Percentiles rank a stretch among this genome's conserved stretches.
Evolutionary conservation across 75 land plant species (phyloP).

Genomic region (Selaginella moellendorffii): DNA sequence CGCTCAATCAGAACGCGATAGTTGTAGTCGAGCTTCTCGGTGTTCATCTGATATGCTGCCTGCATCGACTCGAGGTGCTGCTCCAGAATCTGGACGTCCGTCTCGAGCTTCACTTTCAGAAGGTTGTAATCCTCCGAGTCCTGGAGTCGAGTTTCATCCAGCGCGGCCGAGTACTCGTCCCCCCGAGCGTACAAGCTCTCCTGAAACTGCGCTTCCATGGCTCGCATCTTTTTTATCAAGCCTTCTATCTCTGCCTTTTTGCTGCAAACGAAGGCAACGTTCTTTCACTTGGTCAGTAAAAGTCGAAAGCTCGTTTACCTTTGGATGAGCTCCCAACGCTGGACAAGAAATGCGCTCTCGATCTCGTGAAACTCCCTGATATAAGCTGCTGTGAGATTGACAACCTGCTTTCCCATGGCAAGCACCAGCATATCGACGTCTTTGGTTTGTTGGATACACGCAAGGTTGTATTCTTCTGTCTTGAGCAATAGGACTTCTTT

Average conservation of each 20-base stretch:
- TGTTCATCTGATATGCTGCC: slow-evolving; percentile 14
- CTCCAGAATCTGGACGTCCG: slow-evolving; percentile 23
- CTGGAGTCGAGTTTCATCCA: slow-evolving; percentile 13
- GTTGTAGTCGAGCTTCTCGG: slow-evolving; percentile 29
- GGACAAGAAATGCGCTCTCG: slow-evolving; percentile 19
- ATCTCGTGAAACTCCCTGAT: slow-evolving; percentile 12
- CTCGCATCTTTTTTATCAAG: slow-evolving; percentile 16
- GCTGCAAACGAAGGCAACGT: not conserved
- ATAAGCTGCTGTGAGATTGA: slow-evolving; percentile 8
- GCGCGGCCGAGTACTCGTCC: slow-evolving; percentile 15
- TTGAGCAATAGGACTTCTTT: slow-evolving; percentile 12
- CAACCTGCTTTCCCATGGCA: slow-evolving; percentile 17
- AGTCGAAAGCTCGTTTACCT: slow-evolving; percentile 16
- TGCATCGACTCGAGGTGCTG: slow-evolving; percentile 26
- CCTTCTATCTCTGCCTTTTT: slow-evolving; percentile 21
- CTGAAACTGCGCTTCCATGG: slow-evolving; percentile 17
- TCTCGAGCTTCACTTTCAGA: slow-evolving; percentile 22
- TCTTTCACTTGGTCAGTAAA: no score
- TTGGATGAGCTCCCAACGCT: slow-evolving; percentile 15
- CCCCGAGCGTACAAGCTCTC: slow-evolving; percentile 11
- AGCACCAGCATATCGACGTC: slow-evolving; percentile 14
- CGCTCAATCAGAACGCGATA: slow-evolving; percentile 23
- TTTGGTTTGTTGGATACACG: slow-evolving; percentile 16
- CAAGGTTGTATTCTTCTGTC: slow-evolving; percentile 19
- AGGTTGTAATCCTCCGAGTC: slow-evolving; percentile 26